Evolutionary conservation across 257 asterid genomes (phyloP).

Genomic region (Lycium barbarum): DNA sequence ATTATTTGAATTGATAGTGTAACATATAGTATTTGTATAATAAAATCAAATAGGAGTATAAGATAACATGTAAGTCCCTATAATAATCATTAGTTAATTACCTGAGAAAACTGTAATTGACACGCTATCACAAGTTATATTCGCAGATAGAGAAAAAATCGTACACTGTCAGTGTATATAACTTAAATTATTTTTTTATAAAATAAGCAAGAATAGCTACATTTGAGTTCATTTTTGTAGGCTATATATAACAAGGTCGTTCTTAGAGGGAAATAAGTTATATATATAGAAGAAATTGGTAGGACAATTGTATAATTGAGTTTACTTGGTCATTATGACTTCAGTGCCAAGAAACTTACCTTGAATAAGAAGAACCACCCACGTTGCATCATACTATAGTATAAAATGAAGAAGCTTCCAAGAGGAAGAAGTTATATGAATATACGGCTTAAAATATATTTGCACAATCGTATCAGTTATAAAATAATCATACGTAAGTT

Average conservation of each 20-base stretch:
- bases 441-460: neutral
- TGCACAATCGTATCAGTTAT: neutral
- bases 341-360: neutral
- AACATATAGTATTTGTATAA: neutral
- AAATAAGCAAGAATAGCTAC: too few species aligned
- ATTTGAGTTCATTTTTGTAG: too few species aligned
- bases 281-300: too few species aligned
- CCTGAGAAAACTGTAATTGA: neutral
- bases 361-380: neutral
- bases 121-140: neutral
- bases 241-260: too few species aligned
- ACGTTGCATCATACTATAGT: neutral
- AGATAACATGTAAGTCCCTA: neutral
- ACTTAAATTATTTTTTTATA: too few species aligned
- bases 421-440: neutral
- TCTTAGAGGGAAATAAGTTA: too few species aligned
- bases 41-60: neutral
- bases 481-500: neutral
- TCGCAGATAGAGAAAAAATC: neutral
- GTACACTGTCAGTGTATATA: neutral
- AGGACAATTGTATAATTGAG: neutral
- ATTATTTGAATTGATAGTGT: neutral
- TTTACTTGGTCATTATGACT: neutral
- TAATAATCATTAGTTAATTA: neutral
- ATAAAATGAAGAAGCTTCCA: neutral